Evolutionary conservation across 148 eudicot genomes (phyloP), one percentile per base, ranked within the genome.

Genomic region (Persicaria maculosa): DNA sequence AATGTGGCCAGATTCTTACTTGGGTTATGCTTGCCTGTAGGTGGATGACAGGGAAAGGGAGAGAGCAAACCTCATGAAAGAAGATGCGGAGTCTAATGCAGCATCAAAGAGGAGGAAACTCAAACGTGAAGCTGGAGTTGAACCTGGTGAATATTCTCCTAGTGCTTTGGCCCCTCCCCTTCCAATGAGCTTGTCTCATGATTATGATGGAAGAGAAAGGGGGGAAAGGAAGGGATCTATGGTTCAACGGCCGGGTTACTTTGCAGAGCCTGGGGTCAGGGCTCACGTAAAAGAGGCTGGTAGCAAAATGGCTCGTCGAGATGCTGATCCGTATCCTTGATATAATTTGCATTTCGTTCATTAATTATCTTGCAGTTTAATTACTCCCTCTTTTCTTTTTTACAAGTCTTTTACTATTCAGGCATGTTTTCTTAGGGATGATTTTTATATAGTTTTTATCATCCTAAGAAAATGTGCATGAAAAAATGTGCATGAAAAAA

Each of bases 271-370:
- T 44, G 86, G 80, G 50, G 75, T 81, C 65, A 84, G 99, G 84
- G 77, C 81, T 78, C 99, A 88, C 81, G 88, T 78, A n/a, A 95
- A 90, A 81, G 99, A 95, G 77, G 85, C 83, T 58, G 75, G 87
- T 15, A 77, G 84, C 88, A 96, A 92, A 81, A 85, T 89, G 77
- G 73, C 86, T 19, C 97, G 97, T 17, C 99, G 93, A 72, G 97
- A 96, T 80, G 31, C 84, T 59, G 99, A 96, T 48, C 97, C 81
- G 97, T 96, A 96, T 92, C 99, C 99, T 92, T 84, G 8, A 73
- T 74, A 55, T 45, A 68, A 7, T 73, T 9, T 8, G 9, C 47
- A 36, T 47, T 47, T 74, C 20, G 14, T 50, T 20, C 15, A 22
- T 61, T 45, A 17, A 65, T 36, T 50, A 45, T 62, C 46, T 16